These are phyloP conservation scores for Helotiales sp. DNA, from an alignment of 2,329 filamentous ascomycete genomes.

Conservation along the genomic window DNA sequence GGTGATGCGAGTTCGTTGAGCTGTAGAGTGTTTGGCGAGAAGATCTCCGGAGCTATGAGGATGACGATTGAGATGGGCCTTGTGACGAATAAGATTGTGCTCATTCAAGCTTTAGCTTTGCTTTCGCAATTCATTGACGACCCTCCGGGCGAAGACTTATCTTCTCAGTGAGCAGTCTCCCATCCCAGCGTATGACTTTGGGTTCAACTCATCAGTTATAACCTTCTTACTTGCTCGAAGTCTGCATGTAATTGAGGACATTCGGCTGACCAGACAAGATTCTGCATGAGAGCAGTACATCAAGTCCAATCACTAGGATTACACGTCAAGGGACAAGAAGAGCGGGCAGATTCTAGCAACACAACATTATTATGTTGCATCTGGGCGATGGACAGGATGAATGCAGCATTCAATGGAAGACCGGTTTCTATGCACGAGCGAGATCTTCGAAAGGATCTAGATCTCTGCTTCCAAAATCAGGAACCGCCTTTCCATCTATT, in stretches of 20 bases:
- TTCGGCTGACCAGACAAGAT: constrained; percentile 19
- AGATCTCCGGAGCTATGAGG: constrained; percentile 34
- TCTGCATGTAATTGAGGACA: neutral
- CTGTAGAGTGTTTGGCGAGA: constrained; percentile 35
- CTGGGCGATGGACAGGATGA: constrained; percentile 65
- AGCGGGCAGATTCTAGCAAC: constrained; percentile 46
- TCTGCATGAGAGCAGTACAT: constrained; percentile 60
- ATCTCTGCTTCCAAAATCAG: constrained; percentile 56
- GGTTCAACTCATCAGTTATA: neutral
- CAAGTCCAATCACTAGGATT: constrained; percentile 62
- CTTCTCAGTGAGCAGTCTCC: constrained; percentile 48
- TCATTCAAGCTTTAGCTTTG: constrained; percentile 59
- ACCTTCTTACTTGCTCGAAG: neutral
- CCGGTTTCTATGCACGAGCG: constrained; percentile 64
- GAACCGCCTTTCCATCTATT: constrained; percentile 62
- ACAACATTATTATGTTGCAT: constrained; percentile 58
- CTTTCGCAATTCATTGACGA: constrained; percentile 64
- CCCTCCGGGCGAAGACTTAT: constrained; percentile 59
- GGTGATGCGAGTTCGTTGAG: constrained; percentile 19
- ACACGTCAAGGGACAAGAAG: constrained; percentile 51
- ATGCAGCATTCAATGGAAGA: constrained; percentile 63
- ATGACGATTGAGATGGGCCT: constrained; percentile 55
- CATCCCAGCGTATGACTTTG: neutral
- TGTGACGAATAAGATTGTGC: constrained; percentile 58
- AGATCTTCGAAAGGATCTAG: constrained; percentile 60